Conservation (phyloP, 495 filamentous ascomycete species). For the Trichodelitschia bisporula region DNA sequence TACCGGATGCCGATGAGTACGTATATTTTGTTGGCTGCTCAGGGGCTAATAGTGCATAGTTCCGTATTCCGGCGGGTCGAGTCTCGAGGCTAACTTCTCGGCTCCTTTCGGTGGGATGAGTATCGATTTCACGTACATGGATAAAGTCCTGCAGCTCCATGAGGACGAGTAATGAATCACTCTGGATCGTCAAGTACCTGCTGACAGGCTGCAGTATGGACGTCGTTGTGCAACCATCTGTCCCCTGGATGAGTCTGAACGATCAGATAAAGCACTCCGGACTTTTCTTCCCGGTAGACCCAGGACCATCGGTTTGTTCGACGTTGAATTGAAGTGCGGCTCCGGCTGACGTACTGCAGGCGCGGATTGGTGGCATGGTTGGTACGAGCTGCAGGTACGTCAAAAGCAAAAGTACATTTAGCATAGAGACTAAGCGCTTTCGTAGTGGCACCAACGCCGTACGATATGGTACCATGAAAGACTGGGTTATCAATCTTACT, state of each 20-base stretch:
- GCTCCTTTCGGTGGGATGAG: conserved; percentile 66
- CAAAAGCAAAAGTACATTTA: background rate
- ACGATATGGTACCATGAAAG: conserved; percentile 66
- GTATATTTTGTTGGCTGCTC: background rate
- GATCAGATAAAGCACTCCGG: conserved; percentile 47
- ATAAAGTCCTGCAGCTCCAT: conserved; percentile 53
- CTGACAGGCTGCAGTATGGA: no score
- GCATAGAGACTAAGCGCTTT: background rate
- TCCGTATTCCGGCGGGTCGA: conserved; percentile 69
- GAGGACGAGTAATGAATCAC: no score
- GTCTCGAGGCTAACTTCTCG: conserved; percentile 72
- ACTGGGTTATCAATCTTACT: conserved; percentile 64
- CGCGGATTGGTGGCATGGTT: conserved; percentile 35
- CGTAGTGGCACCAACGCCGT: conserved; percentile 48
- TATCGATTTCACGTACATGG: conserved; percentile 76
- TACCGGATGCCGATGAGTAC: conserved; percentile 54
- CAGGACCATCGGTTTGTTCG: conserved; percentile 29
- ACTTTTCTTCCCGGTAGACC: conserved; percentile 78
- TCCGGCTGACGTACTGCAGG: conserved; percentile 8
- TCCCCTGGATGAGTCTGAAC: conserved; percentile 82
- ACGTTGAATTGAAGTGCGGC: no score
- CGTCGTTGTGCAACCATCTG: conserved; percentile 68
- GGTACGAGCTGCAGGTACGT: conserved; percentile 40
- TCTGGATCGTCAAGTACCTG: no score
- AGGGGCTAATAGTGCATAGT: conserved; percentile 11